Percentiles rank a stretch among this genome's conserved stretches.
These are phyloP conservation scores for Paraphaeosphaeria sporulosa DNA, from an alignment of 2,329 filamentous ascomycete species.

Conservation along the genomic window DNA sequence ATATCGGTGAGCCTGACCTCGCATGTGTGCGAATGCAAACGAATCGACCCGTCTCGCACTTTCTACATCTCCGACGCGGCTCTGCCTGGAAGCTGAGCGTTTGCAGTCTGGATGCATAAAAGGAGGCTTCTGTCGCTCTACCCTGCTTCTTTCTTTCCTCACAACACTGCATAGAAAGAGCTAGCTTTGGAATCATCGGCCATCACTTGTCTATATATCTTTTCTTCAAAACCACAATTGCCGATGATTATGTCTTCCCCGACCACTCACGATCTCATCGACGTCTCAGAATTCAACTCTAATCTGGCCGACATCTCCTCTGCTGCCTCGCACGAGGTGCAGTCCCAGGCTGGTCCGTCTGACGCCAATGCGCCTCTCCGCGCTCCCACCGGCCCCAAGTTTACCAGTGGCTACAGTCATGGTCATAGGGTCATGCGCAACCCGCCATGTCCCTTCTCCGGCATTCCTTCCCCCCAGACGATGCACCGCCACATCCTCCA, in stretches of 20 bases:
- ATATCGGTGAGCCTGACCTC: background rate
- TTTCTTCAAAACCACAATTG: background rate
- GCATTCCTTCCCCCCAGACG: constrained; percentile 1
- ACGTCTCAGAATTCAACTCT: background rate
- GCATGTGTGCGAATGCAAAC: constrained; percentile 2
- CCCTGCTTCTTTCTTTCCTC: background rate
- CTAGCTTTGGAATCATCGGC: background rate
- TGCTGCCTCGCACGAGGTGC: background rate
- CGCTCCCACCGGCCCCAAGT: background rate
- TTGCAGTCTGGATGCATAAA: constrained; percentile 1
- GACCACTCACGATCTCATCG: background rate
- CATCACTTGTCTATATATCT: background rate
- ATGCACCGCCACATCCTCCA: constrained; percentile 11
- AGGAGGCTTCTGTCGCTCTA: background rate
- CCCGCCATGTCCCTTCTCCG: background rate
- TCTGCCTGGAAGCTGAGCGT: background rate
- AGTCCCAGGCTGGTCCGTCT: background rate
- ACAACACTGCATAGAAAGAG: background rate
- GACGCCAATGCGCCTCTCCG: background rate
- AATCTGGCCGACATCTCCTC: background rate
- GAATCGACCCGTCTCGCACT: background rate
- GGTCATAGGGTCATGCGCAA: background rate
- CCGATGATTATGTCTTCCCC: background rate
- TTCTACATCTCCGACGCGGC: background rate
- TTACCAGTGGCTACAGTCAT: background rate